Conservation (phyloP, 495 filamentous ascomycete genomes). For the Aspergillus hancockii region DNA sequence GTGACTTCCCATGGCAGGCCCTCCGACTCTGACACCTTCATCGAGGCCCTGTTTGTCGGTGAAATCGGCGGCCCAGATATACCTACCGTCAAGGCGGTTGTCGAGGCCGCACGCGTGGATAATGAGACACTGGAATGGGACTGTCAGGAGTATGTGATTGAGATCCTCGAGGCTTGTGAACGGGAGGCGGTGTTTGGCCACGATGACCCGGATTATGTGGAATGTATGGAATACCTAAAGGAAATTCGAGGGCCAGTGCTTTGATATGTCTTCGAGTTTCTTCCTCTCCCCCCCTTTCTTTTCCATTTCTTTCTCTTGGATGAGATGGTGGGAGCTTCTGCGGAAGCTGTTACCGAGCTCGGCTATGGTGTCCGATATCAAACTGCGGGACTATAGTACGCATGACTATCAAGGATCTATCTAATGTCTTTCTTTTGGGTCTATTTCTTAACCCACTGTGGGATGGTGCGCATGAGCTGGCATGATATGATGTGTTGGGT, state of each 20-base stretch:
- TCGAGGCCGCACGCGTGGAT: constrained; percentile 16
- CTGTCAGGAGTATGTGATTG: constrained; percentile 31
- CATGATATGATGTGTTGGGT: too few species aligned
- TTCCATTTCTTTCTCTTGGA: too few species aligned
- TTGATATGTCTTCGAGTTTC: constrained; percentile 5
- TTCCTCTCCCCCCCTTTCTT: too few species aligned
- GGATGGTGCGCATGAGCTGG: too few species aligned
- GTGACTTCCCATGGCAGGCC: constrained; percentile 6
- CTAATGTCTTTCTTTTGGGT: neutral
- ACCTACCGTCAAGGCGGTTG: constrained; percentile 15
- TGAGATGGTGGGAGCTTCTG: too few species aligned
- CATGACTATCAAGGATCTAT: too few species aligned
- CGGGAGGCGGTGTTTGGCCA: constrained; percentile 23
- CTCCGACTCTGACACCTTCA: constrained; percentile 11
- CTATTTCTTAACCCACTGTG: neutral
- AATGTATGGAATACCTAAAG: constrained; percentile 18
- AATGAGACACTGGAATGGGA: constrained; percentile 30
- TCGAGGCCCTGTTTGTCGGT: constrained; percentile 13
- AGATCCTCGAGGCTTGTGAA: constrained; percentile 25
- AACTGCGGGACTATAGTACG: neutral
- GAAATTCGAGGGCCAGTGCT: constrained; percentile 19
- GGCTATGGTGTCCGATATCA: neutral
- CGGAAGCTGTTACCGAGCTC: neutral
- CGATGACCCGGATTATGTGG: constrained; percentile 21
- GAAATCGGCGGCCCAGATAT: constrained; percentile 18